Conservation (phyloP, 208 protist species). For the Endotrypanum monterogeii region DNA sequence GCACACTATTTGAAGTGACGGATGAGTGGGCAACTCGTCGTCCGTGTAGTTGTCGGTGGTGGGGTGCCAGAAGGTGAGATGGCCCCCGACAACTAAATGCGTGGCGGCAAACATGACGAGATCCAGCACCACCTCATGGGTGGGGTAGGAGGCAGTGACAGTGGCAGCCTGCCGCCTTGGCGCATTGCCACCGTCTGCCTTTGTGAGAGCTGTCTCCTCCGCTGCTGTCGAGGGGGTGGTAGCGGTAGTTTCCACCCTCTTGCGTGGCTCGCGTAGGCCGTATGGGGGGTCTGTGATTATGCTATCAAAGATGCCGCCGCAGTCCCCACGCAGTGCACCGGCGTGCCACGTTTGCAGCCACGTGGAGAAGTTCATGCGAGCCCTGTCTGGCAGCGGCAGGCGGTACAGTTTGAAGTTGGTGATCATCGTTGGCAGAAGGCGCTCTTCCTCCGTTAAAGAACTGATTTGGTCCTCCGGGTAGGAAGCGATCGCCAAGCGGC, state of each 20-base stretch:
- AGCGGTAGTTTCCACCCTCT: slow-evolving; percentile 31
- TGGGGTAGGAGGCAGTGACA: slow-evolving; percentile 37
- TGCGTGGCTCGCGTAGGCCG: slow-evolving; percentile 81
- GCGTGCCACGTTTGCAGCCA: slow-evolving; percentile 44
- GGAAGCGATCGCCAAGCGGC: slow-evolving; percentile 43
- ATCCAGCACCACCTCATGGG: slow-evolving; percentile 85
- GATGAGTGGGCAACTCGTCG: slow-evolving; percentile 92
- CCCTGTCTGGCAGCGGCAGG: slow-evolving; percentile 66
- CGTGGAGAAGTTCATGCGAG: slow-evolving; percentile 85
- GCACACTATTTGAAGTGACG: slow-evolving; percentile 76
- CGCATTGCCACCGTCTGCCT: background rate
- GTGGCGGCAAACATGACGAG: slow-evolving; percentile 92
- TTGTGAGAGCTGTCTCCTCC: background rate
- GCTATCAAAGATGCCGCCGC: slow-evolving; percentile 84
- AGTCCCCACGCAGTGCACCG: background rate
- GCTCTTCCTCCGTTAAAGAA: slow-evolving; percentile 44
- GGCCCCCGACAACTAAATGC: slow-evolving; percentile 83
- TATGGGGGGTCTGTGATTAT: slow-evolving; percentile 94
- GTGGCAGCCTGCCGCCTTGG: background rate
- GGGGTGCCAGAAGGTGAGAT: slow-evolving; percentile 95
- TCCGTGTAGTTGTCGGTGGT: slow-evolving; percentile 88
- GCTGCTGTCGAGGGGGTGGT: background rate
- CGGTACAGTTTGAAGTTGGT: slow-evolving; percentile 92
- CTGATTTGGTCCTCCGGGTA: slow-evolving; percentile 37
- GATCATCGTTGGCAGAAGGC: slow-evolving; percentile 47